phyloP scores from a whole-genome alignment of 768 basidiomycete species.

The Tylopilus vinaceipallidus region DNA sequence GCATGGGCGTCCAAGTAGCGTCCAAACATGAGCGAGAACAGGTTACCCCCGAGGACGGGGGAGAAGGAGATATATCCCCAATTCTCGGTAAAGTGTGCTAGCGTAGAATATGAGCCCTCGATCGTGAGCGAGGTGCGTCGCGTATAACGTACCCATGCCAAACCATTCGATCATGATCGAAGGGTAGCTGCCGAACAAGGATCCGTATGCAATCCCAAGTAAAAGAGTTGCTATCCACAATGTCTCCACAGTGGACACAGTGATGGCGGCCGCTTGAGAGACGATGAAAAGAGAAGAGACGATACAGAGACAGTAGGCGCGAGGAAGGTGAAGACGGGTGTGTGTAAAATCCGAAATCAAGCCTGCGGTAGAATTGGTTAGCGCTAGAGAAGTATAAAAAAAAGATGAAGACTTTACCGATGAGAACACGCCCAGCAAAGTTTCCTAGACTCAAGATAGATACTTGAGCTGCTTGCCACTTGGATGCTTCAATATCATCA shows the following conservation, averaged over 20 bases:
- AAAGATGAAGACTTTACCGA: constrained; percentile 44
- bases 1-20: constrained; percentile 75
- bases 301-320: constrained; percentile 67
- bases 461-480: constrained; percentile 84
- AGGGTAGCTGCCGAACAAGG: constrained; percentile 69
- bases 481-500: constrained; percentile 63
- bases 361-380: constrained; percentile 38
- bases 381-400: not conserved
- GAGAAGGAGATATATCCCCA: constrained; percentile 78
- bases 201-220: constrained; percentile 58
- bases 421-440: constrained; percentile 71
- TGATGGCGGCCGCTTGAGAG: constrained; percentile 63
- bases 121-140: not conserved
- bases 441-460: constrained; percentile 81
- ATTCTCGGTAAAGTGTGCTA: constrained; percentile 79
- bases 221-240: constrained; percentile 55
- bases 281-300: constrained; percentile 67
- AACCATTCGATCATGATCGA: constrained; percentile 89
- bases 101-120: not conserved
- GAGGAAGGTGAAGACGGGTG: constrained; percentile 53
- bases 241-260: constrained; percentile 51
- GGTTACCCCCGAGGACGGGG: constrained; percentile 75
- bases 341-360: constrained; percentile 66
- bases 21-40: constrained; percentile 85
- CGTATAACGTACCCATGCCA: constrained; percentile 62